Percentiles rank a stretch among this genome's conserved stretches.
These are phyloP conservation scores for Dacryopinax primogenitus DNA, from an alignment of 768 basidiomycete genomes.

Conservation along the genomic window DNA sequence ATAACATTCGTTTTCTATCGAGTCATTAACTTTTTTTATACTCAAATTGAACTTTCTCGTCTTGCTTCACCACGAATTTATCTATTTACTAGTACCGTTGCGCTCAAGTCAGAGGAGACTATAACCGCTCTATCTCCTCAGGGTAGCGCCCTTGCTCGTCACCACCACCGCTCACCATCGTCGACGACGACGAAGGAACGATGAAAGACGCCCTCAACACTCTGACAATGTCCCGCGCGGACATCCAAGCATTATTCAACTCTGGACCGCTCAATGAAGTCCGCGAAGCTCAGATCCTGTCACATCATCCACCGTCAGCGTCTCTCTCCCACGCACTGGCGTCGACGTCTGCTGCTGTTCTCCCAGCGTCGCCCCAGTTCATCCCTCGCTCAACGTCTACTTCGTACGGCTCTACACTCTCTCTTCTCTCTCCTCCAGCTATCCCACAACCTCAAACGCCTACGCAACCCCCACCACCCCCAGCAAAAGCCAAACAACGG, in stretches of 20 bases:
- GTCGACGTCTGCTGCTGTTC: not conserved
- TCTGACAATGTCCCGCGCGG: conserved; percentile 12
- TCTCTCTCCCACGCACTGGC: not conserved
- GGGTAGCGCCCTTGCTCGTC: not conserved
- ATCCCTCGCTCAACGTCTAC: not conserved
- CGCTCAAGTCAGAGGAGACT: too few relatives aligned
- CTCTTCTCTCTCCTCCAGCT: not conserved
- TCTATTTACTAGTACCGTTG: too few relatives aligned
- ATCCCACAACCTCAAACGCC: too few relatives aligned
- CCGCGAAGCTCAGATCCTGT: not conserved
- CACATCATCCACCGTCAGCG: not conserved
- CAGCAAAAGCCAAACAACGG: conserved; percentile 12
- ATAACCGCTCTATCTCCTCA: not conserved
- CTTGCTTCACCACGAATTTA: too few relatives aligned
- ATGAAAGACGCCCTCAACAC: not conserved
- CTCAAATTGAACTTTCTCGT: too few relatives aligned
- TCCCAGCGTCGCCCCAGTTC: not conserved
- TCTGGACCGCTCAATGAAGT: not conserved
- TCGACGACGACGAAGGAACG: too few relatives aligned
- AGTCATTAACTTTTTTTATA: too few relatives aligned
- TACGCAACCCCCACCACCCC: not conserved
- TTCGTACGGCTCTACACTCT: not conserved
- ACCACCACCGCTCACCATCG: too few relatives aligned
- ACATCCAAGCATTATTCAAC: conserved; percentile 13
- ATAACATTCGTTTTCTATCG: too few relatives aligned